Evolutionary conservation across 169 alveolate genomes (phyloP).

Genomic region (Theileria sp.): DNA sequence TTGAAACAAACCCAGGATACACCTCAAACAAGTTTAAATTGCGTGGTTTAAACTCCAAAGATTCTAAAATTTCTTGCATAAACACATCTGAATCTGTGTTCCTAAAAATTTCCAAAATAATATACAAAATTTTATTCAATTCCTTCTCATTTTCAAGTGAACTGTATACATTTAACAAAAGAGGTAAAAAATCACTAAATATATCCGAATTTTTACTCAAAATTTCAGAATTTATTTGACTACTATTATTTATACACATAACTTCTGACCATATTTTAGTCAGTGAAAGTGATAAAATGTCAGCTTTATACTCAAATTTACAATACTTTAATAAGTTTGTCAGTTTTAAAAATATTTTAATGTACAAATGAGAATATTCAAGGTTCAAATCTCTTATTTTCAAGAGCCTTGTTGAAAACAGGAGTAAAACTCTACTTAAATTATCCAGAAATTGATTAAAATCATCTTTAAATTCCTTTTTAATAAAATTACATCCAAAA

Average conservation of each 20-base stretch:
- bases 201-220: not conserved
- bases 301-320: not conserved
- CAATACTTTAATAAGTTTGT: not conserved
- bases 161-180: not conserved
- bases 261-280: not conserved
- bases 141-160: not conserved
- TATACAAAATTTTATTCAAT: conserved; percentile 4
- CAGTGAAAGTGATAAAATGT: not conserved
- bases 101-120: conserved; percentile 38
- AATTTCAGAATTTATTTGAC: not conserved
- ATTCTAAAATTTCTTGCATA: not conserved
- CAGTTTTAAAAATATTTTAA: not conserved
- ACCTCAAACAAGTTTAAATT: not conserved
- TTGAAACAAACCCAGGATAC: conserved; percentile 52
- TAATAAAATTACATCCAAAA: not conserved
- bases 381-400: not conserved
- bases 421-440: not conserved
- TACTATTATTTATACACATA: not conserved
- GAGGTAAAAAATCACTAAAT: not conserved
- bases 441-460: not conserved
- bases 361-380: not conserved
- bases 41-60: conserved; percentile 9
- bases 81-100: conserved; percentile 9
- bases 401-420: not conserved
- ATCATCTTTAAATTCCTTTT: not conserved